Percentiles rank a stretch among this genome's conserved stretches.
phyloP scores from a whole-genome alignment of 371 early-diverging fungal genomes.

The Syncephalis plumigaleata region DNA sequence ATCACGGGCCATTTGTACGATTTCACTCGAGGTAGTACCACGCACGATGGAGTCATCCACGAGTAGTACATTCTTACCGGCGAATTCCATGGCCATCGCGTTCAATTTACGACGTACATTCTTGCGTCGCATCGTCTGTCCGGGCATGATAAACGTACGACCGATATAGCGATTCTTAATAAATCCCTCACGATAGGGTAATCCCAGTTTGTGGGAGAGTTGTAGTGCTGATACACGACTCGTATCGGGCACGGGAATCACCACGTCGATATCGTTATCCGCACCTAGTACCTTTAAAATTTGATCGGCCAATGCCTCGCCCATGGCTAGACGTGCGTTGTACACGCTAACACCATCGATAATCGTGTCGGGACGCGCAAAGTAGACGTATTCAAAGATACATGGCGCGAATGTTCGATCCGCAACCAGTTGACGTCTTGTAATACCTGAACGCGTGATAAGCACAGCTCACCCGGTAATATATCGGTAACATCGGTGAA shows the following conservation, averaged over 20 bases:
- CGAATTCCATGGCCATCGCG: slow-evolving; percentile 91
- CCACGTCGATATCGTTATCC: slow-evolving; percentile 79
- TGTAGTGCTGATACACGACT: slow-evolving; percentile 87
- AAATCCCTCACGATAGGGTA: slow-evolving; percentile 91
- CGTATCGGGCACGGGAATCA: slow-evolving; percentile 96
- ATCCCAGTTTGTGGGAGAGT: slow-evolving; percentile 64
- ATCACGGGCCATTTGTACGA: slow-evolving; percentile 95
- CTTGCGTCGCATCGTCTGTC: slow-evolving; percentile 78
- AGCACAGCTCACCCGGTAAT: slow-evolving; percentile 67
- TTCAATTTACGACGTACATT: slow-evolving; percentile 94
- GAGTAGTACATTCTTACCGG: slow-evolving; percentile 83
- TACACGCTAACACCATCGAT: slow-evolving; percentile 97
- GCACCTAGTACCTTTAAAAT: slow-evolving; percentile 47
- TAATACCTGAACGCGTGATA: slow-evolving; percentile 50
- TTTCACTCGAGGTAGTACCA: slow-evolving; percentile 94
- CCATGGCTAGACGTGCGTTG: slow-evolving; percentile 91
- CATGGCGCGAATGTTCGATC: slow-evolving; percentile 57
- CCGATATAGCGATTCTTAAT: slow-evolving; percentile 97
- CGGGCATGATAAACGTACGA: slow-evolving; percentile 97
- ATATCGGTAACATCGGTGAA: slow-evolving; percentile 79
- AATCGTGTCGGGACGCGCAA: slow-evolving; percentile 94
- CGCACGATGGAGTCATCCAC: slow-evolving; percentile 97
- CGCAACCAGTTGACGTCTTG: slow-evolving; percentile 36
- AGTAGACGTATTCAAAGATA: slow-evolving; percentile 97
- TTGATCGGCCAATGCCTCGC: slow-evolving; percentile 79